These are phyloP conservation scores for Hamiltosporidium magnivora DNA, from an alignment of 371 early-diverging fungal species.

Conservation along the genomic window DNA sequence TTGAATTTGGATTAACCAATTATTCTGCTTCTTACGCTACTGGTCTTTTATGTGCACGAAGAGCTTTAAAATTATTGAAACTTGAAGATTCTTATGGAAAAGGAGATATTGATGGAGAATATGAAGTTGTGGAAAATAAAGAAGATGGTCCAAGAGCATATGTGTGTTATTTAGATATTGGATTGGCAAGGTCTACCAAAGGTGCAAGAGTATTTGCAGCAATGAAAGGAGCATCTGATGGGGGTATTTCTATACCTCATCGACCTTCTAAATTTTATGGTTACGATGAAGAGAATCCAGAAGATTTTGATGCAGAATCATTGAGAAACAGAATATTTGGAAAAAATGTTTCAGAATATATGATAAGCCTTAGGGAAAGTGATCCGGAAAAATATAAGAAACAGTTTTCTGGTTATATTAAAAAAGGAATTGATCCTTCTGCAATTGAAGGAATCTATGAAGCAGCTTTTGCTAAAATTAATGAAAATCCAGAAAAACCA, in stretches of 20 bases:
- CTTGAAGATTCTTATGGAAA: conserved; percentile 85
- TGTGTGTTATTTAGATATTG: conserved; percentile 96
- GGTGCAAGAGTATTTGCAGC: conserved; percentile 96
- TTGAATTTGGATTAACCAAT: conserved; percentile 98
- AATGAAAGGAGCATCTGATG: conserved; percentile 98
- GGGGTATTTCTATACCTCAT: conserved; percentile 95
- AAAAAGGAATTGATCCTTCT: conserved; percentile 73
- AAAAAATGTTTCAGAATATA: conserved; percentile 90
- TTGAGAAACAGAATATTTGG: conserved; percentile 94
- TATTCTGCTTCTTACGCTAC: conserved; percentile 97
- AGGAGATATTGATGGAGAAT: conserved; percentile 76
- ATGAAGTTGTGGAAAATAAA: conserved; percentile 69
- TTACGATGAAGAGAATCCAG: conserved; percentile 67
- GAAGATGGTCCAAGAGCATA: conserved; percentile 88
- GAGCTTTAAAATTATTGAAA: conserved; percentile 84
- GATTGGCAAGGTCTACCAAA: conserved; percentile 91
- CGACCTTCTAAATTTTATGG: conserved; percentile 91
- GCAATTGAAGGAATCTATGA: conserved; percentile 83
- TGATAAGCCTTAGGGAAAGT: conserved; percentile 86
- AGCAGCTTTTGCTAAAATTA: conserved; percentile 78
- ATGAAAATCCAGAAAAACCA: conserved; percentile 63
- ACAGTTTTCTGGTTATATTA: conserved; percentile 87
- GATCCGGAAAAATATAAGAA: conserved; percentile 89
- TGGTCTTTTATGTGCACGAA: conserved; percentile 89
- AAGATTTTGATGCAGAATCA: conserved; percentile 79